phyloP scores from a whole-genome alignment of 805 yeast species.

The Candida fluviatilis region DNA sequence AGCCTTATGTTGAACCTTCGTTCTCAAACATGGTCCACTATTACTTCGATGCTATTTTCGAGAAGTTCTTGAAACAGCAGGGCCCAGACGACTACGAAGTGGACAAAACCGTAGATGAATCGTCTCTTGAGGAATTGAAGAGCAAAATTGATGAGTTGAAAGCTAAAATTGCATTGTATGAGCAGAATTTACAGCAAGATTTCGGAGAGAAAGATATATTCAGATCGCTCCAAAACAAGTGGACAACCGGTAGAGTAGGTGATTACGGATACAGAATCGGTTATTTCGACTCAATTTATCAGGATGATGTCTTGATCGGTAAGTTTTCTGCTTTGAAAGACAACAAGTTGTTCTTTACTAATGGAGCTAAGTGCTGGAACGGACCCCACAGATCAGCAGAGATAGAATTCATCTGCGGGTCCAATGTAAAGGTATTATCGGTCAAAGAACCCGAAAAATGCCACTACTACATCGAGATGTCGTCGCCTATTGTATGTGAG shows the following conservation, averaged over 20 bases:
- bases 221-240: constrained; percentile 49
- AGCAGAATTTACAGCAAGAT: constrained; percentile 21
- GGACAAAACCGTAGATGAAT: constrained; percentile 2
- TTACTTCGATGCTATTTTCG: constrained; percentile 13
- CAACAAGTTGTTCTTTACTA: constrained; percentile 38
- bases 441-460: constrained; percentile 91
- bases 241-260: constrained; percentile 51
- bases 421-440: constrained; percentile 46
- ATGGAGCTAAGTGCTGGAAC: constrained; percentile 89
- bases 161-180: constrained; percentile 10
- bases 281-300: constrained; percentile 52
- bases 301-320: constrained; percentile 55
- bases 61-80: background rate
- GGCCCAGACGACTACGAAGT: background rate
- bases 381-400: constrained; percentile 79
- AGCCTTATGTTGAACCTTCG: constrained; percentile 12
- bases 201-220: constrained; percentile 66
- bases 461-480: constrained; percentile 56
- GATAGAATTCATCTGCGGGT: constrained; percentile 66
- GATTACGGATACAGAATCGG: constrained; percentile 69
- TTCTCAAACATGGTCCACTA: constrained; percentile 21
- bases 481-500: constrained; percentile 45
- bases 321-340: constrained; percentile 22
- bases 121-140: constrained; percentile 12
- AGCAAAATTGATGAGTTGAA: constrained; percentile 12